Percentiles rank a stretch among this genome's conserved stretches.
Conservation (phyloP, 23 red algal genomes). For the Gracilaria gracilis region DNA sequence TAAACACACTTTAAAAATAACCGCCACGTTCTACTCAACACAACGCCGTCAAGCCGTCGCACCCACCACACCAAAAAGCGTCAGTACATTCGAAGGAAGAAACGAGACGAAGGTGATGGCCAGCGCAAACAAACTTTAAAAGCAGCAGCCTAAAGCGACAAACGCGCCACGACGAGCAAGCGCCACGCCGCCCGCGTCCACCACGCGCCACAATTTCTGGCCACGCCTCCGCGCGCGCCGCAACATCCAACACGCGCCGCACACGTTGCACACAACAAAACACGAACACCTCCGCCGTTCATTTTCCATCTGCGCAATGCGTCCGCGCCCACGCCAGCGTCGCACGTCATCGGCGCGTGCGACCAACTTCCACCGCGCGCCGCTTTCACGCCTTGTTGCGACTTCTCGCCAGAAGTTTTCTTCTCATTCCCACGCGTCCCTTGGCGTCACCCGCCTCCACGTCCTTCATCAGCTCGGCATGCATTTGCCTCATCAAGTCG, state of each 20-base stretch:
- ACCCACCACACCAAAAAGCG: too few relatives aligned
- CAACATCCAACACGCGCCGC: background rate
- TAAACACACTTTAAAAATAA: background rate
- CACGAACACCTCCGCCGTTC: background rate
- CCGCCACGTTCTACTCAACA: background rate
- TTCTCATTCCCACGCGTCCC: background rate
- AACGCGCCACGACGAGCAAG: background rate
- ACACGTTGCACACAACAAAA: background rate
- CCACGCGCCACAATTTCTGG: constrained; percentile 10
- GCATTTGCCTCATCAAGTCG: constrained; percentile 55
- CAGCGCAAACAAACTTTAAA: too few relatives aligned
- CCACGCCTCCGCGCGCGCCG: background rate
- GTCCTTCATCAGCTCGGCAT: constrained; percentile 24
- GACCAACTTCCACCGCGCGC: background rate
- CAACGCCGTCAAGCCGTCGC: background rate
- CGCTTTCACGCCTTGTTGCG: background rate
- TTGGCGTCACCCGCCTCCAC: background rate
- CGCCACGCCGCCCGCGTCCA: background rate
- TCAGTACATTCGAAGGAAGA: too few relatives aligned
- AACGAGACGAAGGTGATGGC: too few relatives aligned
- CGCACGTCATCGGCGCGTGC: background rate
- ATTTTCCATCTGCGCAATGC: background rate
- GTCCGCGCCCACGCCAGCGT: background rate
- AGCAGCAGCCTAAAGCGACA: too few relatives aligned
- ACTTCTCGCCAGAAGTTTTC: constrained; percentile 12